These are phyloP conservation scores for Xylaria acuta DNA, from an alignment of 495 filamentous ascomycete genomes.

Conservation along the genomic window DNA sequence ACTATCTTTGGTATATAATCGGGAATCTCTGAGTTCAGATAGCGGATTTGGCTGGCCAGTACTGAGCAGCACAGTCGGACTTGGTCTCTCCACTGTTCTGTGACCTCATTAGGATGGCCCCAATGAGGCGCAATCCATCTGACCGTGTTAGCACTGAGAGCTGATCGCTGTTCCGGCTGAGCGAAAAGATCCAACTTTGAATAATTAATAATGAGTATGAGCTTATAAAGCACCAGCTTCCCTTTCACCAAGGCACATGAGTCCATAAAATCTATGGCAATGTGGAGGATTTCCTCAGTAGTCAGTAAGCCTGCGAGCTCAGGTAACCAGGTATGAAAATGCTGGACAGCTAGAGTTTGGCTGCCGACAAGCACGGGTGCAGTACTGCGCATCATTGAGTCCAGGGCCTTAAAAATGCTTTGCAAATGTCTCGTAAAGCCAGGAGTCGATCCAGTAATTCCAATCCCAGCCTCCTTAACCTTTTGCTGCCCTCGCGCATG, in stretches of 20 bases:
- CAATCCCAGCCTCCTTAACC: slow-evolving; percentile 85
- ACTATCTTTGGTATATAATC: slow-evolving; percentile 91
- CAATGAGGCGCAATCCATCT: slow-evolving; percentile 94
- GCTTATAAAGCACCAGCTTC: slow-evolving; percentile 92
- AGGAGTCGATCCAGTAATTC: slow-evolving; percentile 76
- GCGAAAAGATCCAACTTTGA: slow-evolving; percentile 80
- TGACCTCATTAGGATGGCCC: slow-evolving; percentile 75
- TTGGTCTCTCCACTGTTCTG: slow-evolving; percentile 89
- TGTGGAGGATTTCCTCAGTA: slow-evolving; percentile 84
- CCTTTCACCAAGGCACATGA: slow-evolving; percentile 87
- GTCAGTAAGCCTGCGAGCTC: slow-evolving; percentile 79
- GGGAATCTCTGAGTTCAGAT: slow-evolving; percentile 79
- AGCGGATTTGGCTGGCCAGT: slow-evolving; percentile 78
- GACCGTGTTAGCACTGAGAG: slow-evolving; percentile 79
- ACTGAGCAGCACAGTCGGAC: slow-evolving; percentile 91
- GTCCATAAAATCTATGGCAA: slow-evolving; percentile 92
- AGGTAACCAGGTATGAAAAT: slow-evolving; percentile 96
- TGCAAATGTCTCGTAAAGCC: slow-evolving; percentile 85
- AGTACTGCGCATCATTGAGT: slow-evolving; percentile 84
- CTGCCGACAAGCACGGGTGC: slow-evolving; percentile 88
- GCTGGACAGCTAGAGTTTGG: slow-evolving; percentile 93
- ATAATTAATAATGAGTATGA: slow-evolving; percentile 90
- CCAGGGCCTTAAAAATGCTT: slow-evolving; percentile 86
- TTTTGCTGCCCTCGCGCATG: slow-evolving; percentile 87
- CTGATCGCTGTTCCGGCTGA: slow-evolving; percentile 72